Percentiles rank a stretch among this genome's conserved stretches.
phyloP scores from a whole-genome alignment of 495 filamentous ascomycete genomes.

The Penicillium simplicissimum region DNA sequence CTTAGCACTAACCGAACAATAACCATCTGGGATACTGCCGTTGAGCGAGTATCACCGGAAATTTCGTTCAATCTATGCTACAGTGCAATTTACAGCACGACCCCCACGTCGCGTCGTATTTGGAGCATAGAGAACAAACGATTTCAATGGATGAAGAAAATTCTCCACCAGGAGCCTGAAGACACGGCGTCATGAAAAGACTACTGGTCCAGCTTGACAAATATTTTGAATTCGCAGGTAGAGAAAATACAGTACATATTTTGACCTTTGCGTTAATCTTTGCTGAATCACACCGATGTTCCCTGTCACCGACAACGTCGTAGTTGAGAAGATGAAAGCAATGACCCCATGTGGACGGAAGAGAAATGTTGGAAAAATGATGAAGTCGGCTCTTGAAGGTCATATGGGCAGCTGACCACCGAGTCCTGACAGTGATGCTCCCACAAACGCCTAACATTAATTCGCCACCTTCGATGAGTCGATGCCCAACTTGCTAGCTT shows the following conservation, averaged over 20 bases:
- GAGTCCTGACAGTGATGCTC: constrained; percentile 5
- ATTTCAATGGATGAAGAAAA: constrained; percentile 13
- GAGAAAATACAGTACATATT: too few relatives aligned
- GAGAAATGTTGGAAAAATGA: constrained; percentile 6
- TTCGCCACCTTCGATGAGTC: constrained; percentile 11
- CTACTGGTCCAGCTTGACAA: too few relatives aligned
- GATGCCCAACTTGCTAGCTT: constrained; percentile 9
- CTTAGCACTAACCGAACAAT: constrained; percentile 18
- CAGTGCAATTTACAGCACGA: constrained; percentile 13
- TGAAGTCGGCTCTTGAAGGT: constrained; percentile 2
- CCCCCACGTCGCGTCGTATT: constrained; percentile 10
- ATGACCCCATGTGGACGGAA: neutral
- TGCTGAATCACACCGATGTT: too few relatives aligned
- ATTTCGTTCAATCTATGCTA: constrained; percentile 1
- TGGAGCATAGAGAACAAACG: constrained; percentile 1
- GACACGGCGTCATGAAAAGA: neutral
- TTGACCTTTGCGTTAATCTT: too few relatives aligned
- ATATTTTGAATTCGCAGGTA: too few relatives aligned
- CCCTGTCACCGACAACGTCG: too few relatives aligned
- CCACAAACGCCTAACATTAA: constrained; percentile 11
- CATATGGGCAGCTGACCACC: constrained; percentile 5
- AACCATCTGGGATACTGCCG: constrained; percentile 14
- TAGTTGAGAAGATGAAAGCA: too few relatives aligned
- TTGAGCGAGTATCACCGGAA: constrained; percentile 2
- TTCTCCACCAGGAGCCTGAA: neutral